Base-by-base conservation (phyloP, 2,329 filamentous ascomycete species). In the Pseudogymnoascus sp. region DNA sequence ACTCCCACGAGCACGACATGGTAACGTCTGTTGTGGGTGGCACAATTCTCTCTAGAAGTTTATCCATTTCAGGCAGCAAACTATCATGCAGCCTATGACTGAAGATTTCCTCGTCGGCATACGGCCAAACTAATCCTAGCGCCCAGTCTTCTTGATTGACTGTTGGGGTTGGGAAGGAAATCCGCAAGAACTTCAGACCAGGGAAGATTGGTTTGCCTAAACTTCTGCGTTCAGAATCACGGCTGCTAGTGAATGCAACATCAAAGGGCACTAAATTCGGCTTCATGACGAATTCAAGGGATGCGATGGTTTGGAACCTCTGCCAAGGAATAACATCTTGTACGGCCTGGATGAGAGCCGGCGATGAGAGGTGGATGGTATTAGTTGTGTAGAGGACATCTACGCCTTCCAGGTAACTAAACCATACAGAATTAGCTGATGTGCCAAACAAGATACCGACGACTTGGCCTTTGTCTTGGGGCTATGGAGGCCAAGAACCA, bases 301-400 rank as follows among this genome's bases (percentile, higher is more conserved):
- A 52, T 10, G 27, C 25, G 4, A 52, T 52, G 12, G 31, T 27
- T 10, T 9, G 7, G 6, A 52, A n/a, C n/a, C 45, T 52, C 21
- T 52, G 45, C 27, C 27, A 6, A 9, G 45, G 8, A 18, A 52
- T 12, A 15, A 52, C 8, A 31, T 31, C 25, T 5, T 52, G 45
- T 1, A 52, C 29, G 27, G 13, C 18, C 8, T 7, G 27, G 13
- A 52, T 6, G 27, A 52, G 45, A 8, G 31, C 15, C 2, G 27
- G 25, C 45, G 45, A 52, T 12, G 27, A 13, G 45, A 52, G 10
- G 31, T 59, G 55, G 18, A 59, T 59, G 15, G 55, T 59, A 27
- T 59, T 59, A n/a, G 55, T 59, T 39, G 15, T 36, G 36, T 59
- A 59, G 31, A 59, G 55, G 31, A 59, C 18, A 59, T 59, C 31